These are phyloP conservation scores for Colletotrichum higginsianum DNA, from an alignment of 2,329 filamentous ascomycete species.

Conservation along the genomic window DNA sequence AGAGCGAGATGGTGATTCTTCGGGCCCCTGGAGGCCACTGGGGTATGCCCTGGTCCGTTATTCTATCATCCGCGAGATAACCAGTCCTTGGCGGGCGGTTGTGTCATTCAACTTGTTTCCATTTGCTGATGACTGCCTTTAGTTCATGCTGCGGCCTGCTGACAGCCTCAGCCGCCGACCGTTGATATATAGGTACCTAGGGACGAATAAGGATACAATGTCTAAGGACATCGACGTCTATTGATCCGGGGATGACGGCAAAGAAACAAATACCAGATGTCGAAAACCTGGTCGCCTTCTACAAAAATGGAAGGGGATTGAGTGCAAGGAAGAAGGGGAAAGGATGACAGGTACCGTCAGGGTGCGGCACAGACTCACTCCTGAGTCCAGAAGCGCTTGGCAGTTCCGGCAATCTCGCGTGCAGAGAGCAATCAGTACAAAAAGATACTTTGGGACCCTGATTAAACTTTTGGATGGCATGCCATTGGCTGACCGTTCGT, in stretches of 20 bases:
- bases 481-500: slow-evolving; percentile 32
- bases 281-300: not conserved
- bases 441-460: slow-evolving; percentile 13
- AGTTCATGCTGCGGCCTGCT: slow-evolving; percentile 1
- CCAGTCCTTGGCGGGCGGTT: slow-evolving; percentile 32
- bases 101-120: slow-evolving; percentile 31
- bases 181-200: not conserved
- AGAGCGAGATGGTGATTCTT: slow-evolving; percentile 22
- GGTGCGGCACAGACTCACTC: slow-evolving; percentile 36
- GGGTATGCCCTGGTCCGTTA: slow-evolving; percentile 34
- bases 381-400: slow-evolving; percentile 42
- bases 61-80: slow-evolving; percentile 33
- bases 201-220: slow-evolving; percentile 1
- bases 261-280: not conserved
- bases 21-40: slow-evolving; percentile 30
- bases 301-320: not conserved
- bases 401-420: slow-evolving; percentile 39
- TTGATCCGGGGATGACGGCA: not conserved
- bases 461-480: slow-evolving; percentile 24
- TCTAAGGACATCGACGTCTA: not conserved
- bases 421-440: slow-evolving; percentile 19
- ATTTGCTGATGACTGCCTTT: slow-evolving; percentile 13
- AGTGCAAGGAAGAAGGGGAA: not conserved
- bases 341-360: slow-evolving; percentile 19
- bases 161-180: not conserved